phyloP scores from a whole-genome alignment of 2,329 filamentous ascomycete genomes.

The Pseudogymnoascus verrucosus region DNA sequence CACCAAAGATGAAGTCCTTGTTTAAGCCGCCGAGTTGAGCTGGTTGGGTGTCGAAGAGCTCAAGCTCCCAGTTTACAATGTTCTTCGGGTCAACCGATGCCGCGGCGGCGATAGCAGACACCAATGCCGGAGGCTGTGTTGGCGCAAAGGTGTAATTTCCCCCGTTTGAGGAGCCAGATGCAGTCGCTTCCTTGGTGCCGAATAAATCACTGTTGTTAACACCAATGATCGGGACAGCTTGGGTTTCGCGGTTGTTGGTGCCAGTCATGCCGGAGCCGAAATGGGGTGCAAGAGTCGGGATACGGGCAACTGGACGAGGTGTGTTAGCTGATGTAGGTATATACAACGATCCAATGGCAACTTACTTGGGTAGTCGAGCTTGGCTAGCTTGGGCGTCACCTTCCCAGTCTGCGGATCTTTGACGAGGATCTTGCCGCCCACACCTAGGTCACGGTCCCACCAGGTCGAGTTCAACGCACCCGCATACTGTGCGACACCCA shows the following conservation, averaged over 20 bases:
- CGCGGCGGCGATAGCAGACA: conserved; percentile 71
- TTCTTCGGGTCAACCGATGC: conserved; percentile 67
- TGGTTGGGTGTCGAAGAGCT: conserved; percentile 86
- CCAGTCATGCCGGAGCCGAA: conserved; percentile 72
- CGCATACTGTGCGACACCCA: conserved; percentile 89
- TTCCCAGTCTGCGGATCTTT: conserved; percentile 65
- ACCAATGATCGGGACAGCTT: conserved; percentile 90
- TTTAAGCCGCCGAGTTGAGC: conserved; percentile 77
- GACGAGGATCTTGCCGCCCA: conserved; percentile 83
- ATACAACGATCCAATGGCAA: conserved; percentile 8
- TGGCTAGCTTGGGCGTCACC: conserved; percentile 74
- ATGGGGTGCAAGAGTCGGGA: conserved; percentile 88
- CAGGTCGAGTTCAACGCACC: conserved; percentile 81
- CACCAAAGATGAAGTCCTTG: conserved; percentile 89
- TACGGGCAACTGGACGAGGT: conserved; percentile 56
- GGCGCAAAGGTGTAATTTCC: conserved; percentile 55
- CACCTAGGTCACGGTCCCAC: conserved; percentile 93
- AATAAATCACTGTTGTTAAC: conserved; percentile 62
- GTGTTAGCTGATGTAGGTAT: conserved; percentile 12
- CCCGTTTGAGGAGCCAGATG: conserved; percentile 21
- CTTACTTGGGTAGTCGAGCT: conserved; percentile 78
- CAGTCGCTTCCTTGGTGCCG: conserved; percentile 26
- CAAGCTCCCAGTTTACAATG: conserved; percentile 94
- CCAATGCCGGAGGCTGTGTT: conserved; percentile 77
- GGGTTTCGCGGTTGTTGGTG: conserved; percentile 73